These are phyloP conservation scores for Psidium guajava DNA, from an alignment of 345 rosid species.

Conservation along the genomic window DNA sequence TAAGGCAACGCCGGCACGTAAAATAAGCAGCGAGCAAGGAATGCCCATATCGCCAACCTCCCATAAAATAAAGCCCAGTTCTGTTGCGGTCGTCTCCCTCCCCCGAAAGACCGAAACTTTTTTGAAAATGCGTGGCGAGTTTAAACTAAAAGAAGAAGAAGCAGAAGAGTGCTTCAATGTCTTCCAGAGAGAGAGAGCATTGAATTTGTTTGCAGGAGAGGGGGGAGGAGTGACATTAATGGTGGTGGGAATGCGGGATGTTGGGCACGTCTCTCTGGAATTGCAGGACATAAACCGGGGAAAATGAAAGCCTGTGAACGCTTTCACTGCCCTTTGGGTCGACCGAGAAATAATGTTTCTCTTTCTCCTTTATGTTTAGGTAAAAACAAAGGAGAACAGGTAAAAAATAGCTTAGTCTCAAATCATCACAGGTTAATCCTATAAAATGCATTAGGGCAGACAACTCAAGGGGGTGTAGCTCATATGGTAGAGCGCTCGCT, in stretches of 20 bases:
- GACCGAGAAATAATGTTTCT: neutral
- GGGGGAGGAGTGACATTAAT: neutral
- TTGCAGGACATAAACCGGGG: neutral
- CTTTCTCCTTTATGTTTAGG: neutral
- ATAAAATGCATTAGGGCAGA: accelerated
- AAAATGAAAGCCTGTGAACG: neutral
- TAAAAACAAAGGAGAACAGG: no score
- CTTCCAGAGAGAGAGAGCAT: neutral
- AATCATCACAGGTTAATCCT: accelerated
- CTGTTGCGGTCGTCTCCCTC: neutral
- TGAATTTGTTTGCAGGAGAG: neutral
- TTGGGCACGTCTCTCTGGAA: neutral
- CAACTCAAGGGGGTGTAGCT: constrained; percentile 56
- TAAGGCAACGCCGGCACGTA: neutral
- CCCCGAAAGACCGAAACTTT: neutral
- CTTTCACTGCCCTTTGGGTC: neutral
- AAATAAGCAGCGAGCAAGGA: neutral
- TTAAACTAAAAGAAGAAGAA: neutral
- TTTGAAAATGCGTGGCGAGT: neutral
- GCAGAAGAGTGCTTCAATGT: neutral
- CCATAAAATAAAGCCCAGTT: neutral
- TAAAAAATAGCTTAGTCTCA: accelerated
- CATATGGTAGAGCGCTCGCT: constrained; percentile 99
- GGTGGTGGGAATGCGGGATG: neutral
- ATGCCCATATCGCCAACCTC: neutral